Percentiles rank a stretch among this genome's conserved stretches.
Conservation (phyloP, 306 rosid species). For the Cucurbita pepo region DNA sequence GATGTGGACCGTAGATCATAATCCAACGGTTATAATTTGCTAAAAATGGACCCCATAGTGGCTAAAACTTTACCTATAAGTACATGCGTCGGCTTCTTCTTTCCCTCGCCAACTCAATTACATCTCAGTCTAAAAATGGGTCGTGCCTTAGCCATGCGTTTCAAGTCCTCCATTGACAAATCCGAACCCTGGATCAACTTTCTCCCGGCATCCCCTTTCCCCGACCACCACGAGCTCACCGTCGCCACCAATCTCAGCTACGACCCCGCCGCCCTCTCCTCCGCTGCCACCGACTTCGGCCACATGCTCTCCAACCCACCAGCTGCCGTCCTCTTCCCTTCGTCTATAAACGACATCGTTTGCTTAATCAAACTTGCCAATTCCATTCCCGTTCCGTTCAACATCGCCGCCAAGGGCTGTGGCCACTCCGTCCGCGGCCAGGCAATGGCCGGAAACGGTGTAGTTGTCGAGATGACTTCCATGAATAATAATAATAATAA, state of each 20-base stretch:
- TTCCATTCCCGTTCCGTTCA: constrained; percentile 2
- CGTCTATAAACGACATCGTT: constrained; percentile 25
- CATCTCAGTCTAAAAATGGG: constrained; percentile 3
- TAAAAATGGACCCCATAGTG: constrained; percentile 8
- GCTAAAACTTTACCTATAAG: not conserved
- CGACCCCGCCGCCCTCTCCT: constrained; percentile 27
- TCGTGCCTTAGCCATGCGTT: constrained; percentile 10
- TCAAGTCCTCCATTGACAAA: constrained; percentile 28
- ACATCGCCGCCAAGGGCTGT: constrained; percentile 53
- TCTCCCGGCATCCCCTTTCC: constrained; percentile 6
- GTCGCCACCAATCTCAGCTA: constrained; percentile 21
- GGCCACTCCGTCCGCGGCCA: constrained; percentile 70
- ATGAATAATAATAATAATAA: not conserved
- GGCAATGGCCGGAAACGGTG: constrained; percentile 39
- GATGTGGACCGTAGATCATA: constrained; percentile 14
- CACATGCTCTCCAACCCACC: constrained; percentile 32
- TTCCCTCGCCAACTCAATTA: not conserved
- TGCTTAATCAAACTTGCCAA: constrained; percentile 31
- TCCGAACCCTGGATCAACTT: constrained; percentile 14
- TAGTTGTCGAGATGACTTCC: constrained; percentile 60
- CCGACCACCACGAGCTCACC: not conserved
- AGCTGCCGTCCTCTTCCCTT: constrained; percentile 36
- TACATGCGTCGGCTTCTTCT: not conserved
- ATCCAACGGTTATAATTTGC: constrained; percentile 23
- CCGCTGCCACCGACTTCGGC: constrained; percentile 54